phyloP scores from a whole-genome alignment of 306 rosid species.

The cucumber (Cucumis sativus) region Cucumber_9930_V3 NC_026657.2:35782501-35783000 shows the following conservation, averaged over 20 bases:
- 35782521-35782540: constrained; percentile 1
- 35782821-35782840: not conserved
- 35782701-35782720: not conserved
- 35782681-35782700: not conserved
- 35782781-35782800: constrained; percentile 10
- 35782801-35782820: not conserved
- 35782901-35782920: constrained; percentile 85
- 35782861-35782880: constrained; percentile 66
- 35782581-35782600: constrained; percentile 99
- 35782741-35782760: not conserved
- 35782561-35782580: constrained; percentile 82
- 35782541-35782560: constrained; percentile 35
- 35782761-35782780: constrained; percentile 19
- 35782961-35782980: constrained; percentile 44
- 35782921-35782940: constrained; percentile 77
- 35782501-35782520: constrained; percentile 1
- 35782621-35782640: constrained; percentile 94
- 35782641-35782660: constrained; percentile 99
- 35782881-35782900: constrained; percentile 99
- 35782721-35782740: not conserved
- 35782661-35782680: constrained; percentile 7
- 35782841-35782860: constrained; percentile 32
- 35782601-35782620: constrained; percentile 97
- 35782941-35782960: constrained; percentile 80
- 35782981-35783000: constrained; percentile 21